phyloP scores from a whole-genome alignment of 2,329 filamentous ascomycete genomes.

The Venturia carpophila region DNA sequence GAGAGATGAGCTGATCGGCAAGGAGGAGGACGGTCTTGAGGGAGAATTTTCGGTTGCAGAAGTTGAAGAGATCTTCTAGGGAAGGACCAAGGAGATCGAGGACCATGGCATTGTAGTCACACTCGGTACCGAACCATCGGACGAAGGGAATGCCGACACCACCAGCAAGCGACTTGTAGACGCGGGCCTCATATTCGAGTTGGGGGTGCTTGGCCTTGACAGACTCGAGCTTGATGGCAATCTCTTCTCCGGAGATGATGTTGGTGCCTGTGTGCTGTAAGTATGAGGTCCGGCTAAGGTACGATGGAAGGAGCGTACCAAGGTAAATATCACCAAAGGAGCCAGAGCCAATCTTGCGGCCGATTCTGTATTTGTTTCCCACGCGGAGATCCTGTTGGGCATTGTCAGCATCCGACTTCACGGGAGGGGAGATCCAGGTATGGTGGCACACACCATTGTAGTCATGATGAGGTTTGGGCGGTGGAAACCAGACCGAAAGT shows the following conservation, averaged over 20 bases:
- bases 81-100: constrained; percentile 92
- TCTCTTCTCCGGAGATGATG: constrained; percentile 98
- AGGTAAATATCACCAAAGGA: constrained; percentile 98
- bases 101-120: constrained; percentile 99
- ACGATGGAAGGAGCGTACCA: constrained; percentile 39
- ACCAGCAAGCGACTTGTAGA: constrained; percentile 81
- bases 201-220: constrained; percentile 99
- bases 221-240: constrained; percentile 98
- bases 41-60: constrained; percentile 99
- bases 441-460: not conserved
- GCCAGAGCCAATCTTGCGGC: constrained; percentile 96
- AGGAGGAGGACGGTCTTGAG: constrained; percentile 95
- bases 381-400: constrained; percentile 82
- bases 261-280: constrained; percentile 33
- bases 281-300: constrained; percentile 6
- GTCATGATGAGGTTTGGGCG: not conserved
- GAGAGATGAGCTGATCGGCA: constrained; percentile 96
- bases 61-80: constrained; percentile 98
- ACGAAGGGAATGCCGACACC: constrained; percentile 98
- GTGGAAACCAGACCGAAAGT: not conserved
- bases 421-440: not conserved
- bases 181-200: constrained; percentile 95
- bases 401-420: not conserved
- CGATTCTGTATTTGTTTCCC: constrained; percentile 99
- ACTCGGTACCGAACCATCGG: constrained; percentile 98